A percentile compares a stretch with the other conserved stretches of the same genome.
These are phyloP conservation scores for Alternaria brassicicola DNA, from an alignment of 2,329 filamentous ascomycete species.

Conservation along the genomic window DNA sequence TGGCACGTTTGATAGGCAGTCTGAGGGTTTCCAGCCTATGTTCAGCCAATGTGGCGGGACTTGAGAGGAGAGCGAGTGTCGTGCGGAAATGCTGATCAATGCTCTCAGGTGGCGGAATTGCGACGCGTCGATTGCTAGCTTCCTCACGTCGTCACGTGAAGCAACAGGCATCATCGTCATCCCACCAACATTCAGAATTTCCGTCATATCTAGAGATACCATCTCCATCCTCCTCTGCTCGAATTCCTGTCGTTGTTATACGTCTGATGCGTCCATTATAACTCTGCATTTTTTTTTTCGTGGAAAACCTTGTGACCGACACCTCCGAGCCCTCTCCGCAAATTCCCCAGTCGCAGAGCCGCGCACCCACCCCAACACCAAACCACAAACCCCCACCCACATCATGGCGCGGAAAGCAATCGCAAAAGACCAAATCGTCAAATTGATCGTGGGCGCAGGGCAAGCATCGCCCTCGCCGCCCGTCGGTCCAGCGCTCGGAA, in stretches of 20 bases:
- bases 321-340: conserved; percentile 30
- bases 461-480: conserved; percentile 94
- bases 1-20: background rate
- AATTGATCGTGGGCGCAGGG: conserved; percentile 95
- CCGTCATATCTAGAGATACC: background rate
- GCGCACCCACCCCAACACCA: conserved; percentile 1
- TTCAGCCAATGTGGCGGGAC: background rate
- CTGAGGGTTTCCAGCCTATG: background rate
- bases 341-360: conserved; percentile 15
- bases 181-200: background rate
- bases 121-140: conserved; percentile 19
- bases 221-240: background rate
- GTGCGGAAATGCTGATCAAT: background rate
- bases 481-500: conserved; percentile 93
- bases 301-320: conserved; percentile 25
- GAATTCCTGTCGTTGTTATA: background rate
- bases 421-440: conserved; percentile 69
- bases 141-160: conserved; percentile 25
- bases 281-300: background rate
- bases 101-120: conserved; percentile 2
- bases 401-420: conserved; percentile 48
- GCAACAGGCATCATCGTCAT: background rate
- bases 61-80: background rate
- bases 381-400: conserved; percentile 9
- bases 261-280: background rate